phyloP scores from a whole-genome alignment of 2,329 filamentous ascomycete species.

The Phialophora expanda region DNA sequence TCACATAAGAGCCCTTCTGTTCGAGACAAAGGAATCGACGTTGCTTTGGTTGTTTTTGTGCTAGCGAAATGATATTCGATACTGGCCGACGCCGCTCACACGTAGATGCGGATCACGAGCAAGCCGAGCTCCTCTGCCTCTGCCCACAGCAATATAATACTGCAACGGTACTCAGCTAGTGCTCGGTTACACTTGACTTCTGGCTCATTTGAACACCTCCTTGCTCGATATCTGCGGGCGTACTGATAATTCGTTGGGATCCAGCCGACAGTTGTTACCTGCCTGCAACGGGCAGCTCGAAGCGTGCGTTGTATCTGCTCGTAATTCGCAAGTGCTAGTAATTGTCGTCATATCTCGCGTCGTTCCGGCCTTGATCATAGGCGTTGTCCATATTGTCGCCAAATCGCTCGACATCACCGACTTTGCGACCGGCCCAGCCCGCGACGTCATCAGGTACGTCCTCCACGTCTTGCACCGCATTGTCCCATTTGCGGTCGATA shows the following conservation, averaged over 20 bases:
- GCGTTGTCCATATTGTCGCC: slow-evolving; percentile 34
- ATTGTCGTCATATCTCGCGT: slow-evolving; percentile 28
- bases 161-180: too few relatives aligned
- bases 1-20: not conserved
- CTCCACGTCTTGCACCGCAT: slow-evolving; percentile 44
- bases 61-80: too few relatives aligned
- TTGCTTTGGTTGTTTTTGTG: not conserved
- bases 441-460: slow-evolving; percentile 47
- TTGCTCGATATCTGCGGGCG: too few relatives aligned
- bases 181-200: too few relatives aligned
- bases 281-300: too few relatives aligned
- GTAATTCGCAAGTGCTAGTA: not conserved
- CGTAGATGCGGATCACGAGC: too few relatives aligned
- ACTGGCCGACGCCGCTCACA: too few relatives aligned
- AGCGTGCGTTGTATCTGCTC: not conserved
- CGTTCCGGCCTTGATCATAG: slow-evolving; percentile 50
- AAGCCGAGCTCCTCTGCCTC: too few relatives aligned
- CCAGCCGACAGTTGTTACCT: too few relatives aligned
- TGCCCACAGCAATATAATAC: too few relatives aligned
- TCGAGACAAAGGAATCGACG: not conserved
- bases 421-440: slow-evolving; percentile 48
- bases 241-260: too few relatives aligned
- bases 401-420: slow-evolving; percentile 52
- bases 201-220: too few relatives aligned
- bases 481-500: slow-evolving; percentile 46